These are phyloP conservation scores for Monosporascus sp. DNA, from an alignment of 2,329 filamentous ascomycete species.

Conservation along the genomic window DNA sequence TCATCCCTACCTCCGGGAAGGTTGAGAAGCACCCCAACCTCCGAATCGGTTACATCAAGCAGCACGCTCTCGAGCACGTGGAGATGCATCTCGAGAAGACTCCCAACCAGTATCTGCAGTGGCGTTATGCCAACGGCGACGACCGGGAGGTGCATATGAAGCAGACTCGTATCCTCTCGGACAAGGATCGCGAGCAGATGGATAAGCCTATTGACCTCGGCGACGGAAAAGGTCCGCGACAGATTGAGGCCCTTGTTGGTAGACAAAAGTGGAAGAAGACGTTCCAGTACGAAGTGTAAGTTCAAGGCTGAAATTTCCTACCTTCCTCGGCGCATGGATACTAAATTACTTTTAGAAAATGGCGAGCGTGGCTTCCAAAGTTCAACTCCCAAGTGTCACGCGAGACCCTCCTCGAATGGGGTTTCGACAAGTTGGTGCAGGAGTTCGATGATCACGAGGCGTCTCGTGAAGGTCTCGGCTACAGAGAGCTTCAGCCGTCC, in stretches of 20 bases:
- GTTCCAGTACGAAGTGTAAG: slow-evolving; percentile 93
- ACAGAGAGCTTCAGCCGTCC: slow-evolving; percentile 86
- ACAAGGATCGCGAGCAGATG: slow-evolving; percentile 83
- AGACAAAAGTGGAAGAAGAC: slow-evolving; percentile 99
- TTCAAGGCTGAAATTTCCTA: slow-evolving; percentile 6
- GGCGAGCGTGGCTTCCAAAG: slow-evolving; percentile 83
- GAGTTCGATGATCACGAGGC: slow-evolving; percentile 99
- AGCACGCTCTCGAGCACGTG: slow-evolving; percentile 97
- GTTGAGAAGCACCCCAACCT: slow-evolving; percentile 99
- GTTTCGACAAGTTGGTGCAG: slow-evolving; percentile 90
- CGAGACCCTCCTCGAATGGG: slow-evolving; percentile 79
- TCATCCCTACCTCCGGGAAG: slow-evolving; percentile 73
- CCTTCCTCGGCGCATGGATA: neutral
- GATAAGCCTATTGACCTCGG: slow-evolving; percentile 81
- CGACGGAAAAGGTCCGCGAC: slow-evolving; percentile 72
- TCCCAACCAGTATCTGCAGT: slow-evolving; percentile 96
- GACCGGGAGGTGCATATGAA: slow-evolving; percentile 97
- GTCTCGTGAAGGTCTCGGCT: slow-evolving; percentile 95
- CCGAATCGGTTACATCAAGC: slow-evolving; percentile 99
- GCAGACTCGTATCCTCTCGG: slow-evolving; percentile 86
- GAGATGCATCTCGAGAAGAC: slow-evolving; percentile 99
- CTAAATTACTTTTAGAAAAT: slow-evolving; percentile 61
- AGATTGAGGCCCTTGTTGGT: slow-evolving; percentile 86
- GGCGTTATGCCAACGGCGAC: slow-evolving; percentile 95
- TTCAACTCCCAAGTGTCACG: slow-evolving; percentile 89